Percentiles rank a stretch among this genome's conserved stretches.
These are phyloP conservation scores for Orychophragmus violaceus DNA, from an alignment of 345 rosid species.

Conservation along the genomic window DNA sequence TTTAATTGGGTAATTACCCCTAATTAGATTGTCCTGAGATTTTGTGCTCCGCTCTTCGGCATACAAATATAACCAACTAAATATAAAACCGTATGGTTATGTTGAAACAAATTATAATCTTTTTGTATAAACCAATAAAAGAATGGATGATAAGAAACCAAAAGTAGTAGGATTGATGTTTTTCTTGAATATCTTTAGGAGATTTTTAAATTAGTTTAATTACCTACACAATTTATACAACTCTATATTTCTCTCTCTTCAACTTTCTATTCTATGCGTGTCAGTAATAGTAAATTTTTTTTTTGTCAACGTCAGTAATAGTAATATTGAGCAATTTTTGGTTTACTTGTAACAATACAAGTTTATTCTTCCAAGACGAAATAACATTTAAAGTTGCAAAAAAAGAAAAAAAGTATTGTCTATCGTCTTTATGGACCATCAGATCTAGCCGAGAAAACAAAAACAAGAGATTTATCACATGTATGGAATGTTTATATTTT, in stretches of 20 bases:
- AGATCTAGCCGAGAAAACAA: conserved; percentile 61
- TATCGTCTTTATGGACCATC: conserved; percentile 56
- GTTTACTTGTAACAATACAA: conserved; percentile 39
- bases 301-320: conserved; percentile 36
- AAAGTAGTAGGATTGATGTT: conserved; percentile 10
- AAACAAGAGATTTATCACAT: conserved; percentile 31
- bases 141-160: conserved; percentile 27
- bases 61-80: neutral
- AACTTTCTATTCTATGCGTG: conserved; percentile 33
- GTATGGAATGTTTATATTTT: conserved; percentile 15
- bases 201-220: neutral
- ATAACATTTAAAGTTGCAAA: conserved; percentile 2
- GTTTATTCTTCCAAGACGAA: conserved; percentile 62
- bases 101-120: neutral
- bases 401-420: conserved; percentile 43
- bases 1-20: neutral
- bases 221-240: neutral
- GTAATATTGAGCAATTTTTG: conserved; percentile 32
- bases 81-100: neutral
- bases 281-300: conserved; percentile 36
- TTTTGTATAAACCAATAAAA: conserved; percentile 6
- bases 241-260: conserved; percentile 25
- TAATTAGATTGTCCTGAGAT: conserved; percentile 10
- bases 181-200: conserved; percentile 5
- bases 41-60: neutral